These are phyloP conservation scores for Penicillium maclennaniae DNA, from an alignment of 495 filamentous ascomycete species.

Conservation along the genomic window DNA sequence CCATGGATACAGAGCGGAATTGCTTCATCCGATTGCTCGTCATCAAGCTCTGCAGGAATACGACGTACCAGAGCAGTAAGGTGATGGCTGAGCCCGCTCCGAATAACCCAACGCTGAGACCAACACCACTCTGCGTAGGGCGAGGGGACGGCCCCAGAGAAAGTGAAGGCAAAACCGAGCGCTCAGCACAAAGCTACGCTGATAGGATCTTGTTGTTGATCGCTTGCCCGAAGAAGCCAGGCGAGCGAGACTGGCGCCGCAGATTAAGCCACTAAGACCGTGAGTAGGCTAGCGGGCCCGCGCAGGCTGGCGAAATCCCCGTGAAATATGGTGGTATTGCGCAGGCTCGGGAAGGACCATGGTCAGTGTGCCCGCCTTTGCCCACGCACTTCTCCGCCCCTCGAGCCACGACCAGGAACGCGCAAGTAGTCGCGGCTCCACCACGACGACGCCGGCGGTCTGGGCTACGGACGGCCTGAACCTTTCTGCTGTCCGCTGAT, in stretches of 20 bases:
- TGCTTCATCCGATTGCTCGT: background rate
- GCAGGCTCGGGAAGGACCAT: conserved; percentile 9
- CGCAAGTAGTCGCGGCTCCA: conserved; percentile 2
- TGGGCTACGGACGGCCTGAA: conserved; percentile 25
- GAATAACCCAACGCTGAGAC: background rate
- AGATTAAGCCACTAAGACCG: conserved; percentile 4
- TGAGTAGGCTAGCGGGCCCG: background rate
- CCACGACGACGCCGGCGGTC: conserved; percentile 24
- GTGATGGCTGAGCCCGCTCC: background rate
- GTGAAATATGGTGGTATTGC: conserved; percentile 1
- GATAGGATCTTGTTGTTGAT: conserved; percentile 23
- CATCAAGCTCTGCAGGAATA: background rate
- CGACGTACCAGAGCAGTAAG: background rate
- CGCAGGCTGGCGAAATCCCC: conserved; percentile 4
- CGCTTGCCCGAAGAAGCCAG: conserved; percentile 11
- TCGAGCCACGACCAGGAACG: conserved; percentile 26
- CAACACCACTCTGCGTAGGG: background rate
- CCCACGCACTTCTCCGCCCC: conserved; percentile 21
- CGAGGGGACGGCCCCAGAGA: background rate
- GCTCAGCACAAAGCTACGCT: conserved; percentile 3
- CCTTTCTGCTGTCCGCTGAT: conserved; percentile 13
- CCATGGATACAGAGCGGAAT: background rate
- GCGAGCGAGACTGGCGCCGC: conserved; percentile 4
- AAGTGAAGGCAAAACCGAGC: background rate
- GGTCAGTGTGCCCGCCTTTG: background rate